A percentile compares a stretch with the other conserved stretches of the same genome.
phyloP scores from a whole-genome alignment of 208 protist species.

The Leishmania arabica region DNA sequence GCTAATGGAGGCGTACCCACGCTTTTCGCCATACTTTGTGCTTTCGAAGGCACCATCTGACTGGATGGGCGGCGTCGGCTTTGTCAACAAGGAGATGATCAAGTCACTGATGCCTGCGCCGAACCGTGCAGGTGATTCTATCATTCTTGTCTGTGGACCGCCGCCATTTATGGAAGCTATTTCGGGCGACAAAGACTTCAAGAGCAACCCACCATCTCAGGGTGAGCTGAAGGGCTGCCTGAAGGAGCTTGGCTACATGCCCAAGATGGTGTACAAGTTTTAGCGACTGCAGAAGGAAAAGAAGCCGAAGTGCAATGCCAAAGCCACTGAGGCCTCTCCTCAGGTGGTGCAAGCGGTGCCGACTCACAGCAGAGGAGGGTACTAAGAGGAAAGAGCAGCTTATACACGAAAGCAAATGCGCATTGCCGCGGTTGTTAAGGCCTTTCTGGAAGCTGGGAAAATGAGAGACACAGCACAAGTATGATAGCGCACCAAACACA shows the following conservation, averaged over 20 bases:
- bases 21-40: slow-evolving; percentile 93
- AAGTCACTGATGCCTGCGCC: slow-evolving; percentile 86
- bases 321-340: not conserved
- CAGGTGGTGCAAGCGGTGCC: not conserved
- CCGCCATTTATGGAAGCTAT: slow-evolving; percentile 89
- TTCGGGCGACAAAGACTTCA: slow-evolving; percentile 91
- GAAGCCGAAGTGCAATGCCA: not conserved
- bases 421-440: not conserved
- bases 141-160: slow-evolving; percentile 89
- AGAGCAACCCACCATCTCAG: slow-evolving; percentile 68
- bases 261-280: slow-evolving; percentile 92
- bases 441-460: not conserved
- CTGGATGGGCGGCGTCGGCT: slow-evolving; percentile 92
- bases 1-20: slow-evolving; percentile 84
- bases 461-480: not conserved
- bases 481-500: not conserved
- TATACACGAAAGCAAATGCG: no score
- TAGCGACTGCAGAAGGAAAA: slow-evolving; percentile 28
- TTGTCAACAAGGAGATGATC: slow-evolving; percentile 91
- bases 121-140: slow-evolving; percentile 75
- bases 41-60: slow-evolving; percentile 85
- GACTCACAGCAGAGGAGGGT: not conserved
- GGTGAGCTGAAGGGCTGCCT: slow-evolving; percentile 84
- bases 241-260: slow-evolving; percentile 88
- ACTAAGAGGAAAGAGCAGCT: not conserved